These are phyloP conservation scores for Nicotiana knightiana DNA, from an alignment of 257 asterid species.

Conservation along the genomic window DNA sequence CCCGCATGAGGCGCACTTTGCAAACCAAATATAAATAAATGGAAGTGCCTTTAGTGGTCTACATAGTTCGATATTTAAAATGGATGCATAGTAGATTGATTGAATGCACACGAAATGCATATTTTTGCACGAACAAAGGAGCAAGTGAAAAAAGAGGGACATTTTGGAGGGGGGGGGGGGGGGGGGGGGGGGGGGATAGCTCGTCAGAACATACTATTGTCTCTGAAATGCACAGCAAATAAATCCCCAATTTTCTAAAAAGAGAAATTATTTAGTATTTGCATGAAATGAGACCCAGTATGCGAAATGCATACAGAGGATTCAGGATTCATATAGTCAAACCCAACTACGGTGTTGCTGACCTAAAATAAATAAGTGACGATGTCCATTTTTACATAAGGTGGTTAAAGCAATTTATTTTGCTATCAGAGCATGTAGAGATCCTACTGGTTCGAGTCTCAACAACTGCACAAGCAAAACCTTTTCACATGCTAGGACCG, in stretches of 20 bases:
- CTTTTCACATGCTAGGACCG: background rate
- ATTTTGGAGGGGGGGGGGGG: rapidly evolving
- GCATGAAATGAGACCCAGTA: background rate
- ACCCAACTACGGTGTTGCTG: background rate
- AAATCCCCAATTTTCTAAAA: background rate
- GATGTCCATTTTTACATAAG: background rate
- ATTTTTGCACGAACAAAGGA: background rate
- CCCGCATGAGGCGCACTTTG: background rate
- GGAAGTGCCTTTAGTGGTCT: background rate
- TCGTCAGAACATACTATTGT: slow-evolving; percentile 19
- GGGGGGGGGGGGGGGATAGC: slow-evolving; percentile 29
- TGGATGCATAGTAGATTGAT: background rate
- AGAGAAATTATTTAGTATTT: background rate
- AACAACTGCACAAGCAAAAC: background rate
- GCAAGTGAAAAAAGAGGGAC: background rate
- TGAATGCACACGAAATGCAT: background rate
- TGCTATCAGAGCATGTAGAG: background rate
- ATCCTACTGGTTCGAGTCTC: background rate
- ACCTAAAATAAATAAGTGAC: background rate
- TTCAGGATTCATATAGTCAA: background rate
- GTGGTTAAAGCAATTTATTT: background rate
- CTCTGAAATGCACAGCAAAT: background rate
- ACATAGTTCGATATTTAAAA: background rate
- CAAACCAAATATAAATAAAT: background rate
- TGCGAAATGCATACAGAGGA: background rate